phyloP scores from a whole-genome alignment of 108 stramenopile species.

The Nannochloropsis salina region DNA sequence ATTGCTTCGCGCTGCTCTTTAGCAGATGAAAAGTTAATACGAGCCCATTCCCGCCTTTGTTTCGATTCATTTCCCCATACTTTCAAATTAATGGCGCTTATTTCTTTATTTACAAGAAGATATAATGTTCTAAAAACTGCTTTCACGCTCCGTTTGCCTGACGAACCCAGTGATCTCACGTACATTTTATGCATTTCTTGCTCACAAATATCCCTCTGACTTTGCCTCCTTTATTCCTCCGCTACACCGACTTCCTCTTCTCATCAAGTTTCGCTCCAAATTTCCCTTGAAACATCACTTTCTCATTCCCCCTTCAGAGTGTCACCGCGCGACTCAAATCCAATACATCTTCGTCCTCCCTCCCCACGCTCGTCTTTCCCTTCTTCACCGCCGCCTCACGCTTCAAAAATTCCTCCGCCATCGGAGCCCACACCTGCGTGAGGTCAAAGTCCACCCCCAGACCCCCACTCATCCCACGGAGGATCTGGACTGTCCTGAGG shows the following conservation, averaged over 20 bases:
- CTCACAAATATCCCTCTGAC: background rate
- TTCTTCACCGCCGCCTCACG: background rate
- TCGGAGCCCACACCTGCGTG: constrained; percentile 44
- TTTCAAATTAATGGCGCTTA: too few relatives aligned
- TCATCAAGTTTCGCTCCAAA: background rate
- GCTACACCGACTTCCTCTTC: background rate
- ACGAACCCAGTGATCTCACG: background rate
- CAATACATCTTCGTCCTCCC: background rate
- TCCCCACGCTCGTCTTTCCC: background rate
- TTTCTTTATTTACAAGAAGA: too few relatives aligned
- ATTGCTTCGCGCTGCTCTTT: too few relatives aligned
- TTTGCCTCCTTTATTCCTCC: background rate
- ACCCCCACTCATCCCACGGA: constrained; percentile 27
- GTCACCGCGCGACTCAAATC: background rate
- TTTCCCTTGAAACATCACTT: background rate
- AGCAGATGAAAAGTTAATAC: too few relatives aligned
- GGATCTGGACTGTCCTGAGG: constrained; percentile 48
- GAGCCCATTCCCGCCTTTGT: too few relatives aligned
- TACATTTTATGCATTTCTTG: background rate
- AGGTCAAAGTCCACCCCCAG: constrained; percentile 50
- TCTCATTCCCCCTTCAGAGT: background rate
- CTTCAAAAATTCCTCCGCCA: background rate
- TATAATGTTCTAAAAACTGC: too few relatives aligned
- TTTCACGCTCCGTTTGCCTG: too few relatives aligned
- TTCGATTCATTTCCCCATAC: too few relatives aligned